Percentiles rank a stretch among this genome's conserved stretches.
These are phyloP conservation scores for Linnemannia exigua DNA, from an alignment of 192 early-diverging fungal species.

Conservation along the genomic window DNA sequence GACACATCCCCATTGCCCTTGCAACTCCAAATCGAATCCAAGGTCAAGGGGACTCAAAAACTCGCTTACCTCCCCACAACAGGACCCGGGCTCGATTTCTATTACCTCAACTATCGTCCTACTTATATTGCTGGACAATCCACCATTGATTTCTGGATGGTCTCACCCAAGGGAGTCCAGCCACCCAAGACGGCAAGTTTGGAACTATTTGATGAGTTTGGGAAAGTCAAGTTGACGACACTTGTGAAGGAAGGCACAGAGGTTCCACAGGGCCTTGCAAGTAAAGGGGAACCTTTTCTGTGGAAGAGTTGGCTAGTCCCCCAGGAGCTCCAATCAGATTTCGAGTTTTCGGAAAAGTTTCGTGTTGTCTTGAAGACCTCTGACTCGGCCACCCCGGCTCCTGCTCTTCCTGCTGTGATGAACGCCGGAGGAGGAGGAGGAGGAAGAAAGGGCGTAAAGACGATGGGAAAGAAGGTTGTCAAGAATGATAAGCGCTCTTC, in stretches of 20 bases:
- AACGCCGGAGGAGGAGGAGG: background rate
- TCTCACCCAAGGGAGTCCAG: slow-evolving; percentile 4
- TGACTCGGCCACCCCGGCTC: too few species aligned
- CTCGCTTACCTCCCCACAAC: slow-evolving; percentile 24
- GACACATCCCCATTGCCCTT: background rate
- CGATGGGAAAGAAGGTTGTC: background rate
- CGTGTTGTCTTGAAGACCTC: slow-evolving; percentile 19
- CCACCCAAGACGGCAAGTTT: slow-evolving; percentile 3
- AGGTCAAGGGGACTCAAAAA: slow-evolving; percentile 4
- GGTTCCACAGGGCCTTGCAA: background rate
- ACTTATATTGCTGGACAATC: slow-evolving; percentile 1
- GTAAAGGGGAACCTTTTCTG: slow-evolving; percentile 10
- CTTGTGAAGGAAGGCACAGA: slow-evolving; percentile 13
- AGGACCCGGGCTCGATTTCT: slow-evolving; percentile 10
- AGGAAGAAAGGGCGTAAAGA: background rate
- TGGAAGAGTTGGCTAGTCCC: slow-evolving; percentile 24
- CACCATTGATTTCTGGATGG: slow-evolving; percentile 32
- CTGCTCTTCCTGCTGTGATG: too few species aligned
- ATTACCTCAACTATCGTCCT: slow-evolving; percentile 31
- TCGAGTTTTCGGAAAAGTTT: slow-evolving; percentile 25
- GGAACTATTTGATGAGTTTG: slow-evolving; percentile 26
- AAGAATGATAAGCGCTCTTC: background rate
- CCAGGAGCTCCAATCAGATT: background rate
- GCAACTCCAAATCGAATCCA: slow-evolving; percentile 25
- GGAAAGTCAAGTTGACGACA: background rate